Percentiles rank a stretch among this genome's conserved stretches.
Evolutionary conservation across 2,329 filamentous ascomycete species (phyloP).

Genomic region (Alternaria sp.): DNA sequence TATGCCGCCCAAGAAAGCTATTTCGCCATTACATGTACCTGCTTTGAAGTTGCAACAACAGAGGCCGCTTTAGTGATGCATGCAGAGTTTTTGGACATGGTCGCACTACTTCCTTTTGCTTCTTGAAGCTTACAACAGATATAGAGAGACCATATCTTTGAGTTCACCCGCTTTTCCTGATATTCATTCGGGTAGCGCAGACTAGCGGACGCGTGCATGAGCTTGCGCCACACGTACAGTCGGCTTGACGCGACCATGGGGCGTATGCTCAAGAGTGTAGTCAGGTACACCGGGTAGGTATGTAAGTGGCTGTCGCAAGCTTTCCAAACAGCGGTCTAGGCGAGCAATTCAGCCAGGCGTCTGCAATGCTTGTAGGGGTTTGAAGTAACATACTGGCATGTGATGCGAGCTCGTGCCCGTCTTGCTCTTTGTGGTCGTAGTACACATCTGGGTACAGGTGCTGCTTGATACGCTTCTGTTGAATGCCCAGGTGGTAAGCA

Average conservation of each 20-base stretch:
- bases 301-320: background rate
- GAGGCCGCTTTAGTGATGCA: background rate
- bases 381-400: background rate
- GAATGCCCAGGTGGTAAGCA: background rate
- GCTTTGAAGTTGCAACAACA: background rate
- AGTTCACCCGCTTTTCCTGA: background rate
- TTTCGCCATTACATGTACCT: background rate
- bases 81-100: background rate
- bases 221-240: background rate
- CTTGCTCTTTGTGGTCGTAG: background rate
- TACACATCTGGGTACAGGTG: background rate
- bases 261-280: background rate
- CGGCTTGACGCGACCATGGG: background rate
- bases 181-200: background rate
- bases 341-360: background rate
- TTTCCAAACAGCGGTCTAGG: background rate
- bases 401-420: background rate
- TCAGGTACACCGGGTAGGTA: background rate
- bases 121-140: background rate
- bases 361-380: background rate
- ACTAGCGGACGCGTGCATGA: background rate
- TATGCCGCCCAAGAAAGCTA: background rate
- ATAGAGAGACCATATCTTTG: background rate
- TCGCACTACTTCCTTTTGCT: background rate
- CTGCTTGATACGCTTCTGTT: background rate